Evolutionary conservation across 495 filamentous ascomycete species (phyloP).

Genomic region (Rhypophila decipiens): DNA sequence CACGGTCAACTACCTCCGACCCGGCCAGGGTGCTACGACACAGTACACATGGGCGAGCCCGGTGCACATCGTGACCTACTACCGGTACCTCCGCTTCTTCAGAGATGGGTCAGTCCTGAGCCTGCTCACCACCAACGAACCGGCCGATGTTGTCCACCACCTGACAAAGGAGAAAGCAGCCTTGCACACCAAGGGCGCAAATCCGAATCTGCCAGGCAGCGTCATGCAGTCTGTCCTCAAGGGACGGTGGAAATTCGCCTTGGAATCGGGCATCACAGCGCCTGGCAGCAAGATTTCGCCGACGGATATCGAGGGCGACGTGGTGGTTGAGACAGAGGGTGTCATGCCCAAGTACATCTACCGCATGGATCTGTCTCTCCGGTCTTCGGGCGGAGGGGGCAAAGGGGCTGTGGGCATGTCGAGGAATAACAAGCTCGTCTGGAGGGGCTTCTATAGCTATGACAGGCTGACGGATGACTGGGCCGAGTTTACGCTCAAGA

Average conservation of each 20-base stretch:
- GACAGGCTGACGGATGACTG: constrained; percentile 85
- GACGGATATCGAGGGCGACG: constrained; percentile 55
- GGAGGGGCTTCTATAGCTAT: constrained; percentile 91
- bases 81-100: constrained; percentile 92
- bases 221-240: constrained; percentile 29
- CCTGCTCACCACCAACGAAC: constrained; percentile 72
- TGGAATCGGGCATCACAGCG: constrained; percentile 20
- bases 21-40: constrained; percentile 56
- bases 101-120: constrained; percentile 78
- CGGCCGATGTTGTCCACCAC: constrained; percentile 73
- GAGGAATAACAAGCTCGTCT: constrained; percentile 78
- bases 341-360: constrained; percentile 74
- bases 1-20: constrained; percentile 88
- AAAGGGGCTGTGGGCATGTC: too few relatives aligned
- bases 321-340: constrained; percentile 85
- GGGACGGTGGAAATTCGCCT: constrained; percentile 37
- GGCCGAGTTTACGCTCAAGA: constrained; percentile 75
- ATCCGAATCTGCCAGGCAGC: constrained; percentile 25
- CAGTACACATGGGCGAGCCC: constrained; percentile 68
- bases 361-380: constrained; percentile 66
- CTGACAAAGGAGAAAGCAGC: constrained; percentile 42
- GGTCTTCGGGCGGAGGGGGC: constrained; percentile 41
- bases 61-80: constrained; percentile 95
- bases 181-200: constrained; percentile 20
- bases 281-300: constrained; percentile 10